phyloP scores from a whole-genome alignment of 2,329 filamentous ascomycete genomes.

The Triangularia verruculosa region DNA sequence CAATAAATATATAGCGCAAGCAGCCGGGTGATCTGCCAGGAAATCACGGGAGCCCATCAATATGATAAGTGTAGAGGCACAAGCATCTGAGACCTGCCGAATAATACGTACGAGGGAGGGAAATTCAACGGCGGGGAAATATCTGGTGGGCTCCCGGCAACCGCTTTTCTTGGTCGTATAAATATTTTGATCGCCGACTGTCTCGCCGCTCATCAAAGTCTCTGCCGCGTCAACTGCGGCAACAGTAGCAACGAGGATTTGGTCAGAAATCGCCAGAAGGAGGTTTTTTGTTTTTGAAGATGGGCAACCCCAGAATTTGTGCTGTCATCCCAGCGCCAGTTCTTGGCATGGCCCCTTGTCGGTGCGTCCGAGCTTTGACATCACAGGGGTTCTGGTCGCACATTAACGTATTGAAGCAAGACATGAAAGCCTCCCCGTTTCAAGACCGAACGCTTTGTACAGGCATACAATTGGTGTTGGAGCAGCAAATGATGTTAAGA shows the following conservation, averaged over 20 bases:
- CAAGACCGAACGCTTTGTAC: background rate
- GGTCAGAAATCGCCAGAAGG: background rate
- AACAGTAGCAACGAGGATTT: background rate
- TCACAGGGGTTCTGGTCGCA: background rate
- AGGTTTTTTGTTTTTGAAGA: background rate
- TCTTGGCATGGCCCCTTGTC: background rate
- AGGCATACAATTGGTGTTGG: too few species aligned
- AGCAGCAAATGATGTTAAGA: too few species aligned
- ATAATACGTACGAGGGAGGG: background rate
- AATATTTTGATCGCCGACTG: background rate
- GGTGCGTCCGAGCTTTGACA: background rate
- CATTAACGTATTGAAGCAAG: background rate
- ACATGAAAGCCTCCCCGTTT: background rate
- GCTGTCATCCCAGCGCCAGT: background rate
- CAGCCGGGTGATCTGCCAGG: slow-evolving; percentile 3
- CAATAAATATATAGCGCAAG: slow-evolving; percentile 8
- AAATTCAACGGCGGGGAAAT: slow-evolving; percentile 4
- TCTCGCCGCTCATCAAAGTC: background rate
- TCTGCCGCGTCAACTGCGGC: background rate
- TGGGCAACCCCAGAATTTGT: background rate
- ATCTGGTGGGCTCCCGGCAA: background rate
- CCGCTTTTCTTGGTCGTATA: background rate
- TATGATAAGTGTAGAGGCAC: background rate
- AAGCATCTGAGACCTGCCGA: background rate
- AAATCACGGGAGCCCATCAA: slow-evolving; percentile 16